Conservation (phyloP, 148 eudicot genomes). For the Vaccinium corymbosum region DNA sequence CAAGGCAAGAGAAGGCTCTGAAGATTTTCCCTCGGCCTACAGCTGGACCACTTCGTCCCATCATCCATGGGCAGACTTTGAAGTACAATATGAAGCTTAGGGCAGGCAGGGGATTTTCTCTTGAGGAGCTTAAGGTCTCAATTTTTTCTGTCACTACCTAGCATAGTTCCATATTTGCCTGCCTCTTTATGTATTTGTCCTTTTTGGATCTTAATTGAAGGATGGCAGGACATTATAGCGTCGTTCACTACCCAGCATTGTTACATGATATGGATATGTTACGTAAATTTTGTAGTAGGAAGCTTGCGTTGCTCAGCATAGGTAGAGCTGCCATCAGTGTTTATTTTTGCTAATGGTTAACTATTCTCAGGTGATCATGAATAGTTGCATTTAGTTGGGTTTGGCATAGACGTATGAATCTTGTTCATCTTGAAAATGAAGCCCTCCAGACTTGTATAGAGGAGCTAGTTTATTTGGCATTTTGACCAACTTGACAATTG, state of each 20-base stretch:
- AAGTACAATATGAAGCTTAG: conserved; percentile 64
- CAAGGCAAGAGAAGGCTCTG: conserved; percentile 67
- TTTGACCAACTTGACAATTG: not conserved
- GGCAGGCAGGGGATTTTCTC: conserved; percentile 61
- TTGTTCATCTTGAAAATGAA: not conserved
- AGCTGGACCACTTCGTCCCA: conserved; percentile 59
- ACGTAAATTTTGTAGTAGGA: not conserved
- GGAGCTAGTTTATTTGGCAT: not conserved
- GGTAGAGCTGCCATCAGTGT: not conserved
- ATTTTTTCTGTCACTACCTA: not conserved
- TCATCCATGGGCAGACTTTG: conserved; percentile 63
- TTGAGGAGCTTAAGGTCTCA: conserved; percentile 39
- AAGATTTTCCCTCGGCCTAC: conserved; percentile 53
- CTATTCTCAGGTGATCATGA: not conserved
- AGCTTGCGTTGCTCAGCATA: not conserved
- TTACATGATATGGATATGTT: not conserved
- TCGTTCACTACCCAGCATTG: not conserved
- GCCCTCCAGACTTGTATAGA: not conserved
- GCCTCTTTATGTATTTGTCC: too few relatives aligned
- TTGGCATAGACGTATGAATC: not conserved
- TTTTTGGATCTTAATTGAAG: not conserved
- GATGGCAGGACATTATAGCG: not conserved
- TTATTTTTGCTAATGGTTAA: too few relatives aligned
- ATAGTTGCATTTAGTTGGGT: not conserved
- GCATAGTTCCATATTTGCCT: not conserved